Conservation (phyloP, 352 stramenopile species). For the Peronospora belbahrii region DNA sequence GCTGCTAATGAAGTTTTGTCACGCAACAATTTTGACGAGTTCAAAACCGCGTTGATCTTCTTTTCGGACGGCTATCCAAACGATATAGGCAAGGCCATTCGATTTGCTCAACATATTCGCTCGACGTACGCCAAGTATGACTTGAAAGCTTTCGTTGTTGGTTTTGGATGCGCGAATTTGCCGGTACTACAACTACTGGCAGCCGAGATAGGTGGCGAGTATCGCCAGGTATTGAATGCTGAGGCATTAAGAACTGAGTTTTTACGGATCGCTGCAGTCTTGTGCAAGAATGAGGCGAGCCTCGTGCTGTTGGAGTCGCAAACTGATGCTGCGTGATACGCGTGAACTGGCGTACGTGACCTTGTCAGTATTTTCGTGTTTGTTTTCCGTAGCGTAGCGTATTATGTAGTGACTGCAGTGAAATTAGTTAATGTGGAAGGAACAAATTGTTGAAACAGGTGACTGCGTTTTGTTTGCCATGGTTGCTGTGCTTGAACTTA, state of each 20-base stretch:
- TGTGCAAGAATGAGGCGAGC: conserved; percentile 22
- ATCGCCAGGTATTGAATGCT: conserved; percentile 24
- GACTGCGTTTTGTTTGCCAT: too few relatives aligned
- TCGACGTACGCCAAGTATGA: conserved; percentile 45
- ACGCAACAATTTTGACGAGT: conserved; percentile 38
- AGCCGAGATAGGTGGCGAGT: conserved; percentile 39
- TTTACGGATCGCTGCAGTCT: conserved; percentile 20
- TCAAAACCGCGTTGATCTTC: conserved; percentile 32
- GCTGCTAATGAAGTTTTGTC: conserved; percentile 52
- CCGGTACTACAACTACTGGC: conserved; percentile 38
- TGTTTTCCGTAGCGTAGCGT: too few relatives aligned
- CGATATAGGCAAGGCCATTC: conserved; percentile 23
- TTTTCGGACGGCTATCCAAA: conserved; percentile 40
- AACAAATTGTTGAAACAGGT: too few relatives aligned
- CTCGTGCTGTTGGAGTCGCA: conserved; percentile 15
- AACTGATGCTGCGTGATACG: neutral
- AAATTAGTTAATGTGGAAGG: too few relatives aligned
- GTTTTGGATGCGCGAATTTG: conserved; percentile 55
- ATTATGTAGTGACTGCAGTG: too few relatives aligned
- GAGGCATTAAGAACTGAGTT: conserved; percentile 26
- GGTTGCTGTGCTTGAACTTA: too few relatives aligned
- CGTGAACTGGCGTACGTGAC: neutral
- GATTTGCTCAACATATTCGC: conserved; percentile 37
- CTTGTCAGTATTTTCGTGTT: neutral
- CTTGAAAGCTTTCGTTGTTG: conserved; percentile 48